Evolutionary conservation across 768 basidiomycete genomes (phyloP).

Genomic region (Saitozyma sp.): DNA sequence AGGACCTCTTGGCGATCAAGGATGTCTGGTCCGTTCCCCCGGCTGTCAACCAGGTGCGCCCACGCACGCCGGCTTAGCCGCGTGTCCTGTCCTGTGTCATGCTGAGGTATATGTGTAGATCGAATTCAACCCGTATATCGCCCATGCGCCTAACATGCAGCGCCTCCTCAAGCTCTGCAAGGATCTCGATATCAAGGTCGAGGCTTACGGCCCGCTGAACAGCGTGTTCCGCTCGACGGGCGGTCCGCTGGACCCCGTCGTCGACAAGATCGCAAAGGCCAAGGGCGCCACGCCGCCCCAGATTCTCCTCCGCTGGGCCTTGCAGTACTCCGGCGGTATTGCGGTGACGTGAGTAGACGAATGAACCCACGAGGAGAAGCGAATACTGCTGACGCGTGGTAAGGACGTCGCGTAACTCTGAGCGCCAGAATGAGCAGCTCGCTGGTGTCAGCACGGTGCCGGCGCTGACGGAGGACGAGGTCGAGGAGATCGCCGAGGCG

Average conservation of each 20-base stretch:
- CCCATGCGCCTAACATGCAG: conserved; percentile 25
- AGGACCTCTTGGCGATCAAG: conserved; percentile 50
- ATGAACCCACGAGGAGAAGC: background rate
- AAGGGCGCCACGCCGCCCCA: conserved; percentile 31
- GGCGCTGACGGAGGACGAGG: conserved; percentile 19
- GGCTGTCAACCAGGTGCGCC: conserved; percentile 50
- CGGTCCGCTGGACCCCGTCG: conserved; percentile 27
- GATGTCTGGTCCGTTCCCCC: conserved; percentile 47
- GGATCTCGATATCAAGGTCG: conserved; percentile 45
- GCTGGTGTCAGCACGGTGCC: conserved; percentile 22
- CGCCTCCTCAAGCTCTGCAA: conserved; percentile 46
- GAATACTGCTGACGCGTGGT: background rate
- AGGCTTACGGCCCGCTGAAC: conserved; percentile 41
- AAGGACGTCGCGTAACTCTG: conserved; percentile 29
- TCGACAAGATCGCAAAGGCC: conserved; percentile 22
- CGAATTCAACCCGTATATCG: conserved; percentile 54
- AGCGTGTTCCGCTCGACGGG: conserved; percentile 17
- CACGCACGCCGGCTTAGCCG: too few relatives aligned
- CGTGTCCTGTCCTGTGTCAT: background rate
- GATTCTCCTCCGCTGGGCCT: conserved; percentile 39
- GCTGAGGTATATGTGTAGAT: conserved; percentile 35
- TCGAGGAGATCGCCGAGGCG: conserved; percentile 31
- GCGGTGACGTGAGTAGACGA: conserved; percentile 8
- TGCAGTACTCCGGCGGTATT: conserved; percentile 6
- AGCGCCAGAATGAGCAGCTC: conserved; percentile 33